Percentiles rank a stretch among this genome's conserved stretches.
Conservation (phyloP, 805 yeast genomes). For the Saccharomyces kudriavzevii region DNA sequence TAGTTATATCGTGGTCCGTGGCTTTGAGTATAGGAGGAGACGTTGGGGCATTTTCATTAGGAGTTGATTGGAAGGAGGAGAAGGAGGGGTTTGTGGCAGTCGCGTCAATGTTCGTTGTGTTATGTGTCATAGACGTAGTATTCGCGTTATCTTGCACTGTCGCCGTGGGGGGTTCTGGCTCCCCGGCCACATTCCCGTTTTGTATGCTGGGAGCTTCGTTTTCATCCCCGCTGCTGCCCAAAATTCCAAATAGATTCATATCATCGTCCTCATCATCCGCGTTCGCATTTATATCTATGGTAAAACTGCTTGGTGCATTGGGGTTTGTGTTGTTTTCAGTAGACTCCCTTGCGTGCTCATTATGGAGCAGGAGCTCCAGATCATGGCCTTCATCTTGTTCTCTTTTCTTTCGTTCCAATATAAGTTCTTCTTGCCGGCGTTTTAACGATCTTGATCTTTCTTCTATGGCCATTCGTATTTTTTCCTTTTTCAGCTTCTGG, state of each 20-base stretch:
- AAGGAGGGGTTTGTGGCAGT: neutral
- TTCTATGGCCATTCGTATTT: slow-evolving; percentile 27
- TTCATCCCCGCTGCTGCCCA: slow-evolving; percentile 28
- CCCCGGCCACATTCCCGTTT: slow-evolving; percentile 16
- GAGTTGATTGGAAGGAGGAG: neutral
- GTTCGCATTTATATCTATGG: slow-evolving; percentile 8
- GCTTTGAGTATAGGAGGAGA: neutral
- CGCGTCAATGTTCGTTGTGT: neutral
- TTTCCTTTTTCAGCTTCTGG: slow-evolving; percentile 15
- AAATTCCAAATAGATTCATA: slow-evolving; percentile 21
- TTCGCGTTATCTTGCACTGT: neutral
- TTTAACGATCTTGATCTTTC: slow-evolving; percentile 27
- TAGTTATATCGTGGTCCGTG: neutral
- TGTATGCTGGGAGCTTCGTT: slow-evolving; percentile 5
- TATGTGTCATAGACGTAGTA: neutral
- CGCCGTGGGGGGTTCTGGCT: neutral
- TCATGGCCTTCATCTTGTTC: slow-evolving; percentile 22
- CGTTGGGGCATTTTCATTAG: neutral
- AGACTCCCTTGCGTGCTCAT: slow-evolving; percentile 8
- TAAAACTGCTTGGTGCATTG: slow-evolving; percentile 3
- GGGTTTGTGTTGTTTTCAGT: slow-evolving; percentile 3
- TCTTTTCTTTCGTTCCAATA: slow-evolving; percentile 21
- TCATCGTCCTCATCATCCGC: slow-evolving; percentile 28
- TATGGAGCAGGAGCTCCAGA: slow-evolving; percentile 14
- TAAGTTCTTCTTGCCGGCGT: neutral